Percentiles rank a stretch among this genome's conserved stretches.
Evolutionary conservation across 179 eudicot species (phyloP).

Genomic region (Spinacia oleracea): DNA sequence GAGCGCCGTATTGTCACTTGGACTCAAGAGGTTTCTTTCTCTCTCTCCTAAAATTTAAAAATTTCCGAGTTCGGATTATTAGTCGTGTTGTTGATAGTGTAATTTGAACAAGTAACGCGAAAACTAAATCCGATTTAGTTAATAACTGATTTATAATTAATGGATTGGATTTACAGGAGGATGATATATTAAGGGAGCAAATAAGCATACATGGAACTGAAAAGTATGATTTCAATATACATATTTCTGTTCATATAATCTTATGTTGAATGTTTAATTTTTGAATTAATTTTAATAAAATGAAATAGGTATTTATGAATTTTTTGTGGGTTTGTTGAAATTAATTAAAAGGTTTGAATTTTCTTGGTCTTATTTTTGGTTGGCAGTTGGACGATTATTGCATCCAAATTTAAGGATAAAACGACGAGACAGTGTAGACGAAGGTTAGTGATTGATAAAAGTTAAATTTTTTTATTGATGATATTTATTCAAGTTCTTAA

Average conservation of each 20-base stretch:
- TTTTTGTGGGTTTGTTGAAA: slow-evolving; percentile 20
- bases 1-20: slow-evolving; percentile 89
- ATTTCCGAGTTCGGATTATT: background rate
- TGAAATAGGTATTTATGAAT: slow-evolving; percentile 26
- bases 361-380: slow-evolving; percentile 16
- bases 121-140: background rate
- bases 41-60: too few species aligned
- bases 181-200: slow-evolving; percentile 90
- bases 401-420: slow-evolving; percentile 90
- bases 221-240: slow-evolving; percentile 44
- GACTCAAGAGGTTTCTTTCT: slow-evolving; percentile 69
- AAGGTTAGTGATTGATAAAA: slow-evolving; percentile 52
- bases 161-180: slow-evolving; percentile 66
- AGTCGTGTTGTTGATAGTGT: background rate
- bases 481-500: slow-evolving; percentile 10
- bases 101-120: background rate
- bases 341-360: slow-evolving; percentile 9
- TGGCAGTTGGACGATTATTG: slow-evolving; percentile 88
- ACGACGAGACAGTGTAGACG: slow-evolving; percentile 96
- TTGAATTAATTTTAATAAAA: slow-evolving; percentile 1
- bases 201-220: slow-evolving; percentile 81
- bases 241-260: background rate
- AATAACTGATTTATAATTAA: too few species aligned
- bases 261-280: background rate
- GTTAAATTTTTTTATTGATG: background rate